Evolutionary conservation across 352 stramenopile species (phyloP), one percentile per base, ranked within the genome.

Genomic region (Globisporangium viniferum): DNA sequence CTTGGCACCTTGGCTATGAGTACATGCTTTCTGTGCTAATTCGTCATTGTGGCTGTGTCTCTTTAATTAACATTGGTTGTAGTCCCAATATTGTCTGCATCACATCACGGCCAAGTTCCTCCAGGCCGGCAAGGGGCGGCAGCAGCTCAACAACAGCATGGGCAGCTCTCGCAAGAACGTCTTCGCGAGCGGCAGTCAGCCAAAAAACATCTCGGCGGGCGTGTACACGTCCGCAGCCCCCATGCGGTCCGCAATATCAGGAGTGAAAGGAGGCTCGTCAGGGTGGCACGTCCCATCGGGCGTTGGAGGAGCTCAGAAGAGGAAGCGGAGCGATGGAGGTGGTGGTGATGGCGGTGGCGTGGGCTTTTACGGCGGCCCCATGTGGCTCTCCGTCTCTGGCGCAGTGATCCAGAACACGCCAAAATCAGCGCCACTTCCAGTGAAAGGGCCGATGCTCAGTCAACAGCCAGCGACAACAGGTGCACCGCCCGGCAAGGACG

Each of bases 151-250:
- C 55, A 91, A 88, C 62, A 81, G 76, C 27, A 73, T 88, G 31
- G 81, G 79, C 20, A 89, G 69, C 35, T 81, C 91, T 58, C 82
- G 86, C 22, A 92, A 91, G 65, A 71, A 78, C 15, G 60, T 93
- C 7, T 93, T 94, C 62, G 72, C 76, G 29, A 72, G 67, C 2
- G 71, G 80, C 46, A 76, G 72, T 8, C 78, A 86, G 44, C 74
- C 84, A 1, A 93, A 92, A 56, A 95, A 93, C 62, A 74, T 95
- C 31, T 95, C 88, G 20, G 78, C 84, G 1, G 88, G 88, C 12
- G 82, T 91, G n/a, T 95, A 93, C 68, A 82, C 73, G 33, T 82
- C 74, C 31, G 66, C 58, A n/a, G 69, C 67, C 29, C 66, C 15
- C 39, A 63, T 58, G 72, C 41, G 3, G 6, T 72, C 64, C 2